Evolutionary conservation across 2,329 filamentous ascomycete species (phyloP).

Genomic region (Phoma herbarum): DNA sequence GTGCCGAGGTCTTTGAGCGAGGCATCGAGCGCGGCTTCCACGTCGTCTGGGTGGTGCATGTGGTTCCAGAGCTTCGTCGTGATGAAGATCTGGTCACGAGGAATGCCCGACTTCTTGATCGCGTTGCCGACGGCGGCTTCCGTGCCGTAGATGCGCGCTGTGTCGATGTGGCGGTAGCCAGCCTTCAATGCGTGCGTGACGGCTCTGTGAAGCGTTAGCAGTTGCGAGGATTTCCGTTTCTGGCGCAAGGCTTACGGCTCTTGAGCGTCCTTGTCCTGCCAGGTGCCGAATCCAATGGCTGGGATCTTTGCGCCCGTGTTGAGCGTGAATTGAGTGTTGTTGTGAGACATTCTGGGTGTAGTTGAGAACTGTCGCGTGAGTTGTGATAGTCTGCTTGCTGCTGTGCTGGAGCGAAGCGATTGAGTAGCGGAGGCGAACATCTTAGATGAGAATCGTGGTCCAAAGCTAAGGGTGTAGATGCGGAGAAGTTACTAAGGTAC

Average conservation of each 20-base stretch:
- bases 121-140: conserved; percentile 38
- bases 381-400: conserved; percentile 27
- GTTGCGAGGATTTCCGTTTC: not conserved
- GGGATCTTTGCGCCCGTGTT: conserved; percentile 79
- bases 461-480: conserved; percentile 1
- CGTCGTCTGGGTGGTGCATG: conserved; percentile 75
- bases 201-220: conserved; percentile 36
- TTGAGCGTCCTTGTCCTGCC: conserved; percentile 44
- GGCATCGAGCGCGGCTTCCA: conserved; percentile 75
- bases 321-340: conserved; percentile 59
- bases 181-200: conserved; percentile 47
- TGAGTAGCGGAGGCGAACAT: conserved; percentile 32
- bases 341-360: conserved; percentile 43
- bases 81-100: conserved; percentile 52
- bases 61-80: conserved; percentile 91
- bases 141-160: conserved; percentile 40
- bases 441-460: not conserved
- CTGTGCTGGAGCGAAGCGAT: conserved; percentile 23
- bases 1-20: conserved; percentile 79
- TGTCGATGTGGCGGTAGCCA: conserved; percentile 46
- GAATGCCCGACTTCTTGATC: conserved; percentile 44
- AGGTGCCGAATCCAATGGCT: conserved; percentile 68
- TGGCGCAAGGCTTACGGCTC: conserved; percentile 30
- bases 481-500: conserved; percentile 7
- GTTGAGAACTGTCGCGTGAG: conserved; percentile 25